Evolutionary conservation across 345 rosid genomes (phyloP).

Genomic region (Brassica cretica): DNA sequence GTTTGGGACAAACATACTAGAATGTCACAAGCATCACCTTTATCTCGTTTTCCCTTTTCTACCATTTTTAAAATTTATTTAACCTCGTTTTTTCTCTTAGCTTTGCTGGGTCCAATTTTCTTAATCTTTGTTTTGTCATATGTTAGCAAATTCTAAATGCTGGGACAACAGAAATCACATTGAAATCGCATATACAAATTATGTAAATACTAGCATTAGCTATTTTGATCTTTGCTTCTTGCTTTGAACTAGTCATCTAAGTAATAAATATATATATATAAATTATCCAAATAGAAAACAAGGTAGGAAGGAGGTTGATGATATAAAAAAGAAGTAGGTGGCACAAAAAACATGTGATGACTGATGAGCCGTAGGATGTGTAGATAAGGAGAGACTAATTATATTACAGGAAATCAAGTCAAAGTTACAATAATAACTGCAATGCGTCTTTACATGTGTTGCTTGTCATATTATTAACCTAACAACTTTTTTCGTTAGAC

Average conservation of each 20-base stretch:
- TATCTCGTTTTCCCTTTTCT: neutral
- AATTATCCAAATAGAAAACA: neutral
- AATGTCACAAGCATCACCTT: conserved; percentile 35
- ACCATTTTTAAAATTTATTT: neutral
- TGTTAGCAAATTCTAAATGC: neutral
- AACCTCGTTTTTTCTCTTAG: neutral
- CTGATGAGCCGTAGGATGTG: conserved; percentile 2
- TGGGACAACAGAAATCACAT: neutral
- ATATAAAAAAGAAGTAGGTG: conserved; percentile 33
- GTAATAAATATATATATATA: neutral
- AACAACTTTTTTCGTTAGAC: neutral
- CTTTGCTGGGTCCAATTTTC: neutral
- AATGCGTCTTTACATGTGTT: neutral
- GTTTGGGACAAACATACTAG: neutral
- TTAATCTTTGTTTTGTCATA: neutral
- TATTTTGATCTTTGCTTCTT: neutral
- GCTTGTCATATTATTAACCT: neutral
- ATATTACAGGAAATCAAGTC: neutral
- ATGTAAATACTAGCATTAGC: neutral
- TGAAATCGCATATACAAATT: neutral
- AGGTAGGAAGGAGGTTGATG: conserved; percentile 18
- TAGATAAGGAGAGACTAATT: conserved; percentile 1
- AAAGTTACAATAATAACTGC: neutral
- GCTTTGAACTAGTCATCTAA: neutral
- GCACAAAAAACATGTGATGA: conserved; percentile 34